Base-by-base conservation (phyloP, 169 alveolate species). In the Plasmodium billcollinsi region DNA sequence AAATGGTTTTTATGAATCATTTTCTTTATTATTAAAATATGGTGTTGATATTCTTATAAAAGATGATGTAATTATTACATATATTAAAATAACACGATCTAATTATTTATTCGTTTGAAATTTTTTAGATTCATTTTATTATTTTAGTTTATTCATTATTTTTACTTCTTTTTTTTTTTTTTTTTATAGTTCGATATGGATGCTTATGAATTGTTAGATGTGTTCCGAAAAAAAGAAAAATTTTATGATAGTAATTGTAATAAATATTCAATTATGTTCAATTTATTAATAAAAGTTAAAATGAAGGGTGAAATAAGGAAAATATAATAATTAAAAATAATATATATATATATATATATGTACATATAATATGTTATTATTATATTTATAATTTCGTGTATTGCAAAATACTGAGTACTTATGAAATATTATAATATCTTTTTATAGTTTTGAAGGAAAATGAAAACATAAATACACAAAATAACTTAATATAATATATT, bases 1-100 rank as follows among this genome's bases (percentile, higher is more conserved):
- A 83, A 83, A 83, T 54, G 91, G 91, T n/a, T 83, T 83, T 83
- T 69, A 56, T 49, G 65, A 83, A 69, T 69, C 56, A 33, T 83
- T 67, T 20, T 52, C 83, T 50, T 47, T 83, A 58, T 52, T 83
- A 62, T 29, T 83, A 20, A 70, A 83, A 83, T 52, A 83, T 33
- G 91, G 91, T 18, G 91, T 83, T 33, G 71, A 83, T 61, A 39
- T 83, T 7, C 3, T 47, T 24, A 43, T 83, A 69, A 83, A 83
- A 56, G 91, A 83, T 62, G 14, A 83, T 62, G 91, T 83, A 83
- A 83, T 74, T 83, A 26, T 45, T n/a, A 15, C 69, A 59, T 59
- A 59, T 18, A 59, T 59, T 52, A 52, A 52, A 12, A 12, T 8
- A n/a, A n/a, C 24, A 12, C 62, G 11, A 52, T 5, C 45, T 33